Evolutionary conservation across 345 rosid species (phyloP).

Genomic region (Eucalyptus caleyi): DNA sequence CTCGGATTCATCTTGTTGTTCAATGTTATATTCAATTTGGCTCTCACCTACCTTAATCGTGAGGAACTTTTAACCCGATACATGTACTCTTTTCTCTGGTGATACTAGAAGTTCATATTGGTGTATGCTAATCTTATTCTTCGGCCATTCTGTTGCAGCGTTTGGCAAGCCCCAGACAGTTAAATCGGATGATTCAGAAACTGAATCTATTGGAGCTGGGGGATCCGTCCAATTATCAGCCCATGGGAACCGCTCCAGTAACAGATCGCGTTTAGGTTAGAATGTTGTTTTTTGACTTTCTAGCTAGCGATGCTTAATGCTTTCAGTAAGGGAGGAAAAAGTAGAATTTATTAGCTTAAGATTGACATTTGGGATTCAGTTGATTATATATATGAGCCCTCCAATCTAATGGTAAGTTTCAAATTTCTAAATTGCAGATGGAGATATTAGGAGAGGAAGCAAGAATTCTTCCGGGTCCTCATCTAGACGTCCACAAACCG

Average conservation of each 20-base stretch:
- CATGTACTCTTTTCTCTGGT: not conserved
- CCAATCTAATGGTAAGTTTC: not conserved
- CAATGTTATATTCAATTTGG: slow-evolving; percentile 20
- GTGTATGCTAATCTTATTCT: not conserved
- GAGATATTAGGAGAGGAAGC: not conserved
- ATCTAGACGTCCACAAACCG: not conserved
- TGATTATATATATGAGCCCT: not conserved
- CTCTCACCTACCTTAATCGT: slow-evolving; percentile 42
- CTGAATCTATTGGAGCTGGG: not conserved
- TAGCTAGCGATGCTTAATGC: not conserved
- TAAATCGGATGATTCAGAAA: not conserved
- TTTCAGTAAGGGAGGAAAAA: not conserved
- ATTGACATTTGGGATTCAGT: not conserved
- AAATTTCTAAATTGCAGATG: not conserved
- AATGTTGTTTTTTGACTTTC: not conserved
- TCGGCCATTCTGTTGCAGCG: slow-evolving; percentile 4
- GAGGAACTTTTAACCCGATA: not conserved
- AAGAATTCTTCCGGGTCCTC: not conserved
- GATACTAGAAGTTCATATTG: not conserved
- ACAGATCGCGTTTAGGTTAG: not conserved
- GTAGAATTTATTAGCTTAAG: not conserved
- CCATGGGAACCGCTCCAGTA: not conserved
- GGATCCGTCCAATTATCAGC: not conserved
- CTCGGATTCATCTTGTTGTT: slow-evolving; percentile 17
- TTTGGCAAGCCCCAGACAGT: slow-evolving; percentile 20